Conservation (phyloP, 2,329 filamentous ascomycete genomes). For the Pseudocercospora cruenta region DNA sequence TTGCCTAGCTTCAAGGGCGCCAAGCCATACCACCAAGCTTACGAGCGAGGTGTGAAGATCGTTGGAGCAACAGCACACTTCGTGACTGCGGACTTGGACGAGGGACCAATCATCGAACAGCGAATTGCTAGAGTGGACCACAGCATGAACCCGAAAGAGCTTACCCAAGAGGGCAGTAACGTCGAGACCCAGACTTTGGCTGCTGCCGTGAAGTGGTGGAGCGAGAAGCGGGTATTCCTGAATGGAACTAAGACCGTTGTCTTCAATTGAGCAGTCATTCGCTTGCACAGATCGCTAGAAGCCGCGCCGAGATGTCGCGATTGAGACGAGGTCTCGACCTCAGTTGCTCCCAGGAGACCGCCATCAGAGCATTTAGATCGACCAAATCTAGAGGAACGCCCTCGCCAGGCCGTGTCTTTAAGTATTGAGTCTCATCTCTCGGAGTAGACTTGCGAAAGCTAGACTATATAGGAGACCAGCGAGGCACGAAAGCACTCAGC, state of each 20-base stretch:
- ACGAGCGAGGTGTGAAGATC: conserved; percentile 84
- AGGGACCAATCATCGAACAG: conserved; percentile 89
- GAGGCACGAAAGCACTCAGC: background rate
- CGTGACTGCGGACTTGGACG: conserved; percentile 81
- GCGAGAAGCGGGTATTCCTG: conserved; percentile 75
- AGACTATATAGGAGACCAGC: background rate
- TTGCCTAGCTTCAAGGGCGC: conserved; percentile 86
- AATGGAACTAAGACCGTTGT: conserved; percentile 82
- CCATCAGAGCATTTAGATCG: background rate
- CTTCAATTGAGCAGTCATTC: conserved; percentile 56
- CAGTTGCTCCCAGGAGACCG: background rate
- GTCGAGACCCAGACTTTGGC: conserved; percentile 83
- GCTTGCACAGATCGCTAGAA: background rate
- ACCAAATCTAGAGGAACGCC: background rate
- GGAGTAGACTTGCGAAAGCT: background rate
- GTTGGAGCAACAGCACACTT: conserved; percentile 86
- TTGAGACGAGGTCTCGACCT: background rate
- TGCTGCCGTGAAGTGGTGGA: conserved; percentile 81
- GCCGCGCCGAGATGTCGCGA: too few relatives aligned
- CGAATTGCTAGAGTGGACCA: conserved; percentile 77
- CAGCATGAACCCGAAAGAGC: conserved; percentile 71
- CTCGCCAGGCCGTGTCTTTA: background rate
- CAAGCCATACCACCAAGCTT: conserved; percentile 86
- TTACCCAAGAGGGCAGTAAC: conserved; percentile 79
- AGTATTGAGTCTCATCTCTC: too few relatives aligned